Evolutionary conservation across 2,329 filamentous ascomycete species (phyloP).

Genomic region (Didymosphaeria variabile): DNA sequence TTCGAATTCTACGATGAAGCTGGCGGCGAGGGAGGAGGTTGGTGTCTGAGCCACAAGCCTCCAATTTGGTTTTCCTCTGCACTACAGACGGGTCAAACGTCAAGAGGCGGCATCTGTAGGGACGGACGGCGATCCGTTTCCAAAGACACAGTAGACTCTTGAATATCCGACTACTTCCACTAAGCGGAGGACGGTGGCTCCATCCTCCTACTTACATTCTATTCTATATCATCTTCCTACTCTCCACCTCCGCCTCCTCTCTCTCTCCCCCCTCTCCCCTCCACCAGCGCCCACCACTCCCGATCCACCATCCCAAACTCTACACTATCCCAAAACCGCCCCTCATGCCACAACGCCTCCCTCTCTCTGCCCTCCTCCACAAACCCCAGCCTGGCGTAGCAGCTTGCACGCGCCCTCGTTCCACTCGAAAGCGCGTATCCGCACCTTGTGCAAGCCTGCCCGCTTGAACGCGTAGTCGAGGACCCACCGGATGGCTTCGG

Average conservation of each 20-base stretch:
- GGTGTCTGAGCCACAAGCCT: neutral
- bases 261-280: neutral
- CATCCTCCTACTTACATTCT: no score
- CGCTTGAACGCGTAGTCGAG: constrained; percentile 58
- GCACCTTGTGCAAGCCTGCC: constrained; percentile 57
- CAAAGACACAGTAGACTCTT: no score
- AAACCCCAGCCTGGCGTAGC: constrained; percentile 59
- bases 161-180: no score
- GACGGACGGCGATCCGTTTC: neutral
- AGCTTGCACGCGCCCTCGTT: constrained; percentile 55
- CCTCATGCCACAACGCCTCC: constrained; percentile 56
- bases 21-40: constrained; percentile 14
- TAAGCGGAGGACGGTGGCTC: no score
- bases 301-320: constrained; percentile 39
- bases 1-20: constrained; percentile 15
- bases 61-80: neutral
- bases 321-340: constrained; percentile 49
- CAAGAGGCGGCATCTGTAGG: no score
- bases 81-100: no score
- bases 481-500: constrained; percentile 59
- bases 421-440: constrained; percentile 52
- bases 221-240: no score
- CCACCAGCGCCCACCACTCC: constrained; percentile 32
- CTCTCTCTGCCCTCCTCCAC: constrained; percentile 54
- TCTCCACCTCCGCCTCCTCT: neutral